Evolutionary conservation across 1,139 yeast species (phyloP).

Genomic region (Groenewaldozyma sp.): DNA sequence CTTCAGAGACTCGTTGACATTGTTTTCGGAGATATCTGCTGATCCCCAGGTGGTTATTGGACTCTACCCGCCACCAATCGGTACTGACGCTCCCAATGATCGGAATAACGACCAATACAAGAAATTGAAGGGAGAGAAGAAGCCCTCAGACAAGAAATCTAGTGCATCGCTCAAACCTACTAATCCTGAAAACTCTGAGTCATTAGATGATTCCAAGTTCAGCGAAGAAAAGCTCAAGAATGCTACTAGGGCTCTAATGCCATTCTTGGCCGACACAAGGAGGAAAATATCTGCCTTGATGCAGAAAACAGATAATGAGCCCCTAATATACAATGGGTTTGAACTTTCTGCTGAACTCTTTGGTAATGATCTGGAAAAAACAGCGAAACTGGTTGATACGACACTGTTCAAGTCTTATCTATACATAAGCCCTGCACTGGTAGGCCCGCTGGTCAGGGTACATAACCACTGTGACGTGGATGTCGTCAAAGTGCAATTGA

Average conservation of each 20-base stretch:
- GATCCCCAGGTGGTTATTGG: conserved; percentile 44
- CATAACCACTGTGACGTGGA: conserved; percentile 63
- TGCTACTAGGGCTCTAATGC: conserved; percentile 45
- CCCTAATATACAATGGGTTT: conserved; percentile 21
- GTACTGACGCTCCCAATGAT: conserved; percentile 3
- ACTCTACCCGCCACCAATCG: conserved; percentile 35
- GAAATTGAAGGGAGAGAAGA: neutral
- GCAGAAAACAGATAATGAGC: conserved; percentile 15
- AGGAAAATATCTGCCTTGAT: conserved; percentile 34
- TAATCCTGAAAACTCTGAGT: too few relatives aligned
- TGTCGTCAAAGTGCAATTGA: conserved; percentile 50
- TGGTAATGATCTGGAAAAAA: conserved; percentile 28
- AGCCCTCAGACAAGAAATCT: too few relatives aligned
- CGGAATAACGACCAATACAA: neutral
- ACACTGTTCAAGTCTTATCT: conserved; percentile 68
- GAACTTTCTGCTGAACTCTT: conserved; percentile 23
- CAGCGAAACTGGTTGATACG: conserved; percentile 61
- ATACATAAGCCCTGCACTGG: conserved; percentile 54
- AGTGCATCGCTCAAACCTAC: too few relatives aligned
- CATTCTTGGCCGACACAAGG: conserved; percentile 45
- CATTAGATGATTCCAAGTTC: neutral
- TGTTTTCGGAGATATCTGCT: conserved; percentile 47
- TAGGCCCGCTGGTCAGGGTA: conserved; percentile 75
- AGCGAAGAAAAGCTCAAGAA: conserved; percentile 20
- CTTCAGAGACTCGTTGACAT: conserved; percentile 34